A percentile compares a stretch with the other conserved stretches of the same genome.
Conservation (phyloP, 1,284 basidiomycete species). For the Ceratobasidium papillatum region DNA sequence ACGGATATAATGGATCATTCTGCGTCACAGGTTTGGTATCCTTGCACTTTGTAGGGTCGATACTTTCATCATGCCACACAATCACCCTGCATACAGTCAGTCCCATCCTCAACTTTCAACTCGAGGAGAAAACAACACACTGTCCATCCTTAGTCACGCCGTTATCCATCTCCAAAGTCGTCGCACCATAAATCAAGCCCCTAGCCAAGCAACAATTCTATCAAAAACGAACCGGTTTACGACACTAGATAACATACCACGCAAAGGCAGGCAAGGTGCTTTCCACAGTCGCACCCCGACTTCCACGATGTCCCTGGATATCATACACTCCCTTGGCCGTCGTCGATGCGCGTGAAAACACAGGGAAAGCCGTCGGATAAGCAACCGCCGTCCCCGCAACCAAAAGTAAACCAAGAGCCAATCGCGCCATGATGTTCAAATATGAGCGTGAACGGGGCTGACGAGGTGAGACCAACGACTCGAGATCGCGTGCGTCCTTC, state of each 20-base stretch:
- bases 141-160: slow-evolving; percentile 65
- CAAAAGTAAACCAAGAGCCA: not conserved
- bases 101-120: too few species aligned
- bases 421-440: slow-evolving; percentile 16
- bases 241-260: slow-evolving; percentile 58
- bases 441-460: not conserved
- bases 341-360: slow-evolving; percentile 27
- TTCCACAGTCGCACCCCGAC: slow-evolving; percentile 75
- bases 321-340: slow-evolving; percentile 17
- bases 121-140: slow-evolving; percentile 52
- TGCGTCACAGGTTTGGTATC: slow-evolving; percentile 65
- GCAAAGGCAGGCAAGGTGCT: slow-evolving; percentile 76
- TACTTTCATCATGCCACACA: slow-evolving; percentile 81
- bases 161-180: slow-evolving; percentile 80
- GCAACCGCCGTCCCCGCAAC: slow-evolving; percentile 14
- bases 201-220: slow-evolving; percentile 50
- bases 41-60: slow-evolving; percentile 67
- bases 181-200: slow-evolving; percentile 76
- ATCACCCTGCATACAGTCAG: slow-evolving; percentile 60
- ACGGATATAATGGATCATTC: slow-evolving; percentile 49
- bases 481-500: not conserved
- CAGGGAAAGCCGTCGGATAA: slow-evolving; percentile 20
- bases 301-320: slow-evolving; percentile 78
- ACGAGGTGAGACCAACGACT: slow-evolving; percentile 4
- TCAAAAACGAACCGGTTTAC: not conserved